These are phyloP conservation scores for Beverwykella pulmonaria DNA, from an alignment of 495 filamentous ascomycete species.

Conservation along the genomic window DNA sequence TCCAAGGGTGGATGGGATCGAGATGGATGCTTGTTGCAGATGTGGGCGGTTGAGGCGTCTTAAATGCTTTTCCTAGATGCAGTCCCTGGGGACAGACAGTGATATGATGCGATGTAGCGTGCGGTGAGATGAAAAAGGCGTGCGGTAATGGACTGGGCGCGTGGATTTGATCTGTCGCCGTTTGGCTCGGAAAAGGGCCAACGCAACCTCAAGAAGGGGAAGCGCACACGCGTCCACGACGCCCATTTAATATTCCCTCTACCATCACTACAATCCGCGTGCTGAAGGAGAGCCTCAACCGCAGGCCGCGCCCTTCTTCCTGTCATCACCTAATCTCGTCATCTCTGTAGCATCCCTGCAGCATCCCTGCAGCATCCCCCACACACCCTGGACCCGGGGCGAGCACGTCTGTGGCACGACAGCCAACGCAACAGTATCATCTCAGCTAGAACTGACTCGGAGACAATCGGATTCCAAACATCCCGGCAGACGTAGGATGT, in stretches of 20 bases:
- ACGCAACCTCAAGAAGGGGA: background rate
- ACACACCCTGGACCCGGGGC: background rate
- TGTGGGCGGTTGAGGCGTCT: background rate
- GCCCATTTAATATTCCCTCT: background rate
- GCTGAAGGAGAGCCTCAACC: background rate
- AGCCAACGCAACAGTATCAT: background rate
- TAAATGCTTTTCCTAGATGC: background rate
- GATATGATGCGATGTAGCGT: background rate
- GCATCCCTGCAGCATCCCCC: background rate
- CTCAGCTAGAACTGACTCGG: background rate
- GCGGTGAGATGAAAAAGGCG: slow-evolving; percentile 11
- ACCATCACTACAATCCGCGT: background rate
- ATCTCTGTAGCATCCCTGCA: background rate
- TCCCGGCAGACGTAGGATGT: background rate
- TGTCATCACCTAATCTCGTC: background rate
- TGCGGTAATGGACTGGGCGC: slow-evolving; percentile 5
- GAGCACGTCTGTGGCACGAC: background rate
- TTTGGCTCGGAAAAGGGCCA: no score
- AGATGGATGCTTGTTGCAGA: background rate
- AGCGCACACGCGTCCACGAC: background rate
- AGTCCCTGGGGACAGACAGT: background rate
- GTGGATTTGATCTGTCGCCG: no score
- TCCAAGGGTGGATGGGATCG: no score
- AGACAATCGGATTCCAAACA: background rate
- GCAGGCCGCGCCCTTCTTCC: background rate